Evolutionary conservation across 352 stramenopile species (phyloP).

Genomic region (Paralagenidium karlingii): DNA sequence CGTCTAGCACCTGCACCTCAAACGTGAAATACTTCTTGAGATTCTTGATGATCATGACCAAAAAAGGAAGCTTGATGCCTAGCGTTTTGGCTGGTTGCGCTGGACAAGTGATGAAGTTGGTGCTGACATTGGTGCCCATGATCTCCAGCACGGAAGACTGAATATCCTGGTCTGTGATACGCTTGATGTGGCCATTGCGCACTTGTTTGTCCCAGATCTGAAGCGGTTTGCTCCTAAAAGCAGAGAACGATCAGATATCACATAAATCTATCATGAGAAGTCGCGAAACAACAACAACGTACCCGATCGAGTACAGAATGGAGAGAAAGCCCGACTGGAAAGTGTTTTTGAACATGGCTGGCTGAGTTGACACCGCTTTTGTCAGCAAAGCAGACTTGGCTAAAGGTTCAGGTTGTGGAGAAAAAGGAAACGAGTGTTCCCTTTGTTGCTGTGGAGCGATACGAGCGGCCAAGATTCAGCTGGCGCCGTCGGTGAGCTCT

Average conservation of each 20-base stretch:
- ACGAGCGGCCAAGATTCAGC: too few species aligned
- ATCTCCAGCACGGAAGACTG: constrained; percentile 97
- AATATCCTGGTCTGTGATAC: constrained; percentile 97
- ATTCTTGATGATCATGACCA: constrained; percentile 99
- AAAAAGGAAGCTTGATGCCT: constrained; percentile 95
- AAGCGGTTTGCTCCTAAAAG: constrained; percentile 92
- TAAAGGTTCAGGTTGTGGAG: not conserved
- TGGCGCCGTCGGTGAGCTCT: too few species aligned
- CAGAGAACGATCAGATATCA: not conserved
- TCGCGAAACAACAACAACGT: not conserved
- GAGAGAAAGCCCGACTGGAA: constrained; percentile 97
- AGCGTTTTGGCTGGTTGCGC: constrained; percentile 91
- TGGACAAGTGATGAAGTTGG: constrained; percentile 95
- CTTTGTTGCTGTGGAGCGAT: too few species aligned
- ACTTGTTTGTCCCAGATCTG: constrained; percentile 98
- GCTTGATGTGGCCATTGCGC: constrained; percentile 97
- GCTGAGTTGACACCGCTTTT: not conserved
- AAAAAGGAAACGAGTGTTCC: too few species aligned
- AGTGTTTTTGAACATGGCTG: constrained; percentile 94
- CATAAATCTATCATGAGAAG: not conserved
- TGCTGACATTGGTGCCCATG: constrained; percentile 97
- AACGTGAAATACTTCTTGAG: constrained; percentile 99
- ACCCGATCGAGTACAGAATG: constrained; percentile 97
- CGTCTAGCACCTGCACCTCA: constrained; percentile 96
- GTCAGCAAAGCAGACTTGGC: not conserved